phyloP scores from a whole-genome alignment of 1,139 yeast genomes.

The Yamadazyma triangularis region DNA sequence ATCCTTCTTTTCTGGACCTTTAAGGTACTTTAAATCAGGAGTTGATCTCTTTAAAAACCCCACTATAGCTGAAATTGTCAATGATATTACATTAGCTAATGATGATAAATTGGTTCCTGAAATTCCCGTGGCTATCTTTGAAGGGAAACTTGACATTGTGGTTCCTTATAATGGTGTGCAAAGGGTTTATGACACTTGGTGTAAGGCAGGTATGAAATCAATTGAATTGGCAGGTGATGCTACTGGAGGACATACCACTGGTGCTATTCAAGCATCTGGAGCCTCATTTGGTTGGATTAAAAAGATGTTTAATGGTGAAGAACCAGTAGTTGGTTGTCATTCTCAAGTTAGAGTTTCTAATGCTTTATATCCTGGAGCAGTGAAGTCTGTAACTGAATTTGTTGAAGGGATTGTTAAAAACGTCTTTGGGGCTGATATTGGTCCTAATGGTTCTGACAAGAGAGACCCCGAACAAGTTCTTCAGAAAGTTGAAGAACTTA shows the following conservation, averaged over 20 bases:
- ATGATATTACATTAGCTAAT: too few relatives aligned
- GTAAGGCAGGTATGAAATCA: constrained; percentile 12
- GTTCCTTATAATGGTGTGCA: constrained; percentile 16
- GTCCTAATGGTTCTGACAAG: constrained; percentile 11
- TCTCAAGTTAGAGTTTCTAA: constrained; percentile 18
- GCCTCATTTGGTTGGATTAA: constrained; percentile 14
- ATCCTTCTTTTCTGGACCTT: constrained; percentile 9
- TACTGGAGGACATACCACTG: constrained; percentile 9
- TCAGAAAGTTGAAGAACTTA: too few relatives aligned
- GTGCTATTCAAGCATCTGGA: constrained; percentile 9
- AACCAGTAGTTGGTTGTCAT: constrained; percentile 3
- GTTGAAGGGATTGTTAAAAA: constrained; percentile 7
- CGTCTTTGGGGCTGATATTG: constrained; percentile 10
- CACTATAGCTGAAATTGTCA: constrained; percentile 10
- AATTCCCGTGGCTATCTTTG: constrained; percentile 18
- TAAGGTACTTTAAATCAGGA: constrained; percentile 8
- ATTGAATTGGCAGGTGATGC: constrained; percentile 9
- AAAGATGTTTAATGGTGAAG: constrained; percentile 7
- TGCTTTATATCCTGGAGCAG: constrained; percentile 20
- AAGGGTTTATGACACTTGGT: constrained; percentile 17
- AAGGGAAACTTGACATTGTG: constrained; percentile 15
- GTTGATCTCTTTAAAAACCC: constrained; percentile 11
- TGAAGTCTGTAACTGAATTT: constrained; percentile 2
- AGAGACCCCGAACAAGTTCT: not conserved
- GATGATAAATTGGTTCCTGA: too few relatives aligned